phyloP scores from a whole-genome alignment of 495 filamentous ascomycete genomes.

The Penicillium verhagenii region DNA sequence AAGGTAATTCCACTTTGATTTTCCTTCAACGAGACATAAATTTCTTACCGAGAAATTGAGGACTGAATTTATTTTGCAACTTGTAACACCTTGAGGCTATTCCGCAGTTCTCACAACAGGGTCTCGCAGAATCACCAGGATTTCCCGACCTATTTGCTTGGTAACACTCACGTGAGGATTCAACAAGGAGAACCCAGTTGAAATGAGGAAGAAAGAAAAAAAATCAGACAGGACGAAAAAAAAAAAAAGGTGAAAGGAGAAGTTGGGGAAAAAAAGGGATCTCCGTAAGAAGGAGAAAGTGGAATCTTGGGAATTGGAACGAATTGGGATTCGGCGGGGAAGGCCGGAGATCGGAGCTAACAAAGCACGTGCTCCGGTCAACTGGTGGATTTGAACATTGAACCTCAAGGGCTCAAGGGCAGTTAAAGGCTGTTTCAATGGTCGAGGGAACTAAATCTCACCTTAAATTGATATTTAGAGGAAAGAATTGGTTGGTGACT shows the following conservation, averaged over 20 bases:
- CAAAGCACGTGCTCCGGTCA: conserved; percentile 28
- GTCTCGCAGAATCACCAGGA: conserved; percentile 20
- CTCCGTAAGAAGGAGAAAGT: conserved; percentile 11
- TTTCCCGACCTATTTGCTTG: conserved; percentile 13
- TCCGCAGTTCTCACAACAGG: conserved; percentile 12
- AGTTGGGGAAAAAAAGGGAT: neutral
- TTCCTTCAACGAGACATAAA: neutral
- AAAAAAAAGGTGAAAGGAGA: conserved; percentile 1
- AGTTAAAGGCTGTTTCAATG: no score
- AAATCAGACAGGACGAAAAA: conserved; percentile 4
- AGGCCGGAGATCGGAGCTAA: conserved; percentile 28
- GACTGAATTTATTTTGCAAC: neutral
- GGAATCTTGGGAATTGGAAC: neutral
- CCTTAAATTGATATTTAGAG: no score
- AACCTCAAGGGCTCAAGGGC: no score
- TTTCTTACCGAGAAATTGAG: neutral
- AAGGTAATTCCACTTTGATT: neutral
- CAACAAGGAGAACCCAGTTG: neutral
- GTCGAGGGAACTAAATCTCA: no score
- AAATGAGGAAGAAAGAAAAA: neutral
- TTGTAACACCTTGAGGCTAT: neutral
- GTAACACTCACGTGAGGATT: conserved; percentile 6
- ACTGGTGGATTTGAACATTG: neutral
- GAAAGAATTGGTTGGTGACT: neutral
- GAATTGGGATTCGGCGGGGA: conserved; percentile 15